Percentiles rank a stretch among this genome's conserved stretches.
phyloP scores from a whole-genome alignment of 495 filamentous ascomycete genomes.

The Tuber calosporum region DNA sequence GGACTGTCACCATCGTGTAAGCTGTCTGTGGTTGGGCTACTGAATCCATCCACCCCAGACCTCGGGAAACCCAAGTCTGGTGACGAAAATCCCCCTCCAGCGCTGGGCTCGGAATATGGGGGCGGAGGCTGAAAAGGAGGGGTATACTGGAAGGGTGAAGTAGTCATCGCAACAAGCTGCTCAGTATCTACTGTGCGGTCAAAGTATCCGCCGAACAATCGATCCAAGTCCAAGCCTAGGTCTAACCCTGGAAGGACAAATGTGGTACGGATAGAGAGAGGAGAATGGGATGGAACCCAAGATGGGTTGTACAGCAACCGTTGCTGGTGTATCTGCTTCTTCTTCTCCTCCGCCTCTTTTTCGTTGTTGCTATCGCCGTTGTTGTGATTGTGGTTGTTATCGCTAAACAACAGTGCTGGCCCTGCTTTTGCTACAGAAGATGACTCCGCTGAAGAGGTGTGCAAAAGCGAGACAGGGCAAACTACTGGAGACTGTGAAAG shows the following conservation, averaged over 20 bases:
- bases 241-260: not conserved
- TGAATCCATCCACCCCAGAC: slow-evolving; percentile 3
- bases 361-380: not conserved
- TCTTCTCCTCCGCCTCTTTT: not conserved
- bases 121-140: slow-evolving; percentile 4
- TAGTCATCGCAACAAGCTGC: slow-evolving; percentile 4
- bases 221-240: not conserved
- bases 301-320: not conserved
- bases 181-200: not conserved
- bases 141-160: slow-evolving; percentile 3
- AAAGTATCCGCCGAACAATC: not conserved
- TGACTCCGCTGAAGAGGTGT: not conserved
- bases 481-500: slow-evolving; percentile 1
- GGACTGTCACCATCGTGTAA: slow-evolving; percentile 6
- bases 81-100: not conserved
- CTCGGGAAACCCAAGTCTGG: not conserved
- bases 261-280: not conserved
- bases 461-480: not conserved
- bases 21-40: slow-evolving; percentile 1
- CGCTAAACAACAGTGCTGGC: not conserved
- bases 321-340: not conserved
- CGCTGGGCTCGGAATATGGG: not conserved
- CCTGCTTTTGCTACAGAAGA: not conserved
- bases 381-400: not conserved
- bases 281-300: not conserved